Conservation (phyloP, 257 asterid genomes). For the Phtheirospermum japonicum region DNA sequence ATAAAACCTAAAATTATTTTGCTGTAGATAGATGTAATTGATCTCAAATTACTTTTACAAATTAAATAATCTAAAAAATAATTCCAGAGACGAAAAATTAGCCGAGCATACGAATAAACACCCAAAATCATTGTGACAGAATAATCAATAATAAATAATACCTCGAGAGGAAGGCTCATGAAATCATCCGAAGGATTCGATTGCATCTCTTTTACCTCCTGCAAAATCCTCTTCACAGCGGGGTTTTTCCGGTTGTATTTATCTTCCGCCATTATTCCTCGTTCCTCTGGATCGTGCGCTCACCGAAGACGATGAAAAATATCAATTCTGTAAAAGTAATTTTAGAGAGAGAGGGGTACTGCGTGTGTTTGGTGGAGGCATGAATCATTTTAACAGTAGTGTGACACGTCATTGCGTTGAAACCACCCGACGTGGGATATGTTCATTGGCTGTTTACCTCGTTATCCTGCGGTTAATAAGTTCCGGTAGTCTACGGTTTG, state of each 20-base stretch:
- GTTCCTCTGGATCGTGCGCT: constrained; percentile 31
- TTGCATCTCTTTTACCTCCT: constrained; percentile 94
- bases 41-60: constrained; percentile 13
- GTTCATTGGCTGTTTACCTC: constrained; percentile 15
- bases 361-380: constrained; percentile 17
- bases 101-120: not conserved
- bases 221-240: constrained; percentile 91
- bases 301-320: constrained; percentile 15
- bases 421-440: constrained; percentile 16
- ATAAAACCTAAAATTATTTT: not conserved
- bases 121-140: not conserved
- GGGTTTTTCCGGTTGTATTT: constrained; percentile 85
- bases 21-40: not conserved
- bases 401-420: constrained; percentile 25
- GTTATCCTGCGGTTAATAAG: not conserved
- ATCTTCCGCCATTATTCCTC: constrained; percentile 61
- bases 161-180: constrained; percentile 96
- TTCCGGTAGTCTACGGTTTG: not conserved
- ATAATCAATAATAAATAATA: constrained; percentile 11
- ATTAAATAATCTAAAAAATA: no score
- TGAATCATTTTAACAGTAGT: not conserved
- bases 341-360: constrained; percentile 11
- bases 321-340: constrained; percentile 6
- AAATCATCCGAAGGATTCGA: constrained; percentile 90
- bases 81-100: not conserved